Percentiles rank a stretch among this genome's conserved stretches.
These are phyloP conservation scores for Claviceps arundinis DNA, from an alignment of 2,329 filamentous ascomycete species.

Conservation along the genomic window DNA sequence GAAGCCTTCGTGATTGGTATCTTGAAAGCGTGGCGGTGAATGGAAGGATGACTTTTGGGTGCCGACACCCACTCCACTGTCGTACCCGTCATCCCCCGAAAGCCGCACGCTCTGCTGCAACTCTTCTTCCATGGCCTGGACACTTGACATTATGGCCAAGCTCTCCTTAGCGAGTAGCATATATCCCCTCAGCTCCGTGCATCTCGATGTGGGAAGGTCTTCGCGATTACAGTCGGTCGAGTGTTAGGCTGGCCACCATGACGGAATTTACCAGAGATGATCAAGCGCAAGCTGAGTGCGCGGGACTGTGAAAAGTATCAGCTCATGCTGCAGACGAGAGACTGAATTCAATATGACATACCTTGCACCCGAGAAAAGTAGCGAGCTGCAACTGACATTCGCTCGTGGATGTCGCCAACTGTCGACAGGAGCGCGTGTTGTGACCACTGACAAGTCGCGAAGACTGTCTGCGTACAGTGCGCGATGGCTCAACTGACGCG, in stretches of 20 bases:
- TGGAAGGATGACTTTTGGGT: background rate
- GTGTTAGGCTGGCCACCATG: slow-evolving; percentile 13
- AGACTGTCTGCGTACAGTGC: slow-evolving; percentile 5
- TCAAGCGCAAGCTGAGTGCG: slow-evolving; percentile 6
- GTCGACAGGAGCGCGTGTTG: slow-evolving; percentile 1
- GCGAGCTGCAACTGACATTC: slow-evolving; percentile 1
- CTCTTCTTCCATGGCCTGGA: slow-evolving; percentile 43
- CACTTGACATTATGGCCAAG: slow-evolving; percentile 31
- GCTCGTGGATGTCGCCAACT: background rate
- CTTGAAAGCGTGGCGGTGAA: slow-evolving; percentile 2
- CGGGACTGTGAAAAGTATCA: slow-evolving; percentile 5
- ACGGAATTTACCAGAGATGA: slow-evolving; percentile 3
- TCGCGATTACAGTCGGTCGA: slow-evolving; percentile 12
- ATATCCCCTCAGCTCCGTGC: slow-evolving; percentile 10
- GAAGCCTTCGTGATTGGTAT: slow-evolving; percentile 8
- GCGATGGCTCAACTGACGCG: background rate
- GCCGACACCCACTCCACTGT: slow-evolving; percentile 16
- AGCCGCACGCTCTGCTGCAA: slow-evolving; percentile 41
- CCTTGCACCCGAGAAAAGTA: slow-evolving; percentile 2
- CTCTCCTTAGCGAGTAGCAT: slow-evolving; percentile 11
- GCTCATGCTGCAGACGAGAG: background rate
- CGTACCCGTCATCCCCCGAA: slow-evolving; percentile 35
- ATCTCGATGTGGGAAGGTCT: slow-evolving; percentile 16
- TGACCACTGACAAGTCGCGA: background rate
- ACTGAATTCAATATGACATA: background rate